These are phyloP conservation scores for Mucuna pruriens DNA, from an alignment of 306 rosid genomes.

Conservation along the genomic window DNA sequence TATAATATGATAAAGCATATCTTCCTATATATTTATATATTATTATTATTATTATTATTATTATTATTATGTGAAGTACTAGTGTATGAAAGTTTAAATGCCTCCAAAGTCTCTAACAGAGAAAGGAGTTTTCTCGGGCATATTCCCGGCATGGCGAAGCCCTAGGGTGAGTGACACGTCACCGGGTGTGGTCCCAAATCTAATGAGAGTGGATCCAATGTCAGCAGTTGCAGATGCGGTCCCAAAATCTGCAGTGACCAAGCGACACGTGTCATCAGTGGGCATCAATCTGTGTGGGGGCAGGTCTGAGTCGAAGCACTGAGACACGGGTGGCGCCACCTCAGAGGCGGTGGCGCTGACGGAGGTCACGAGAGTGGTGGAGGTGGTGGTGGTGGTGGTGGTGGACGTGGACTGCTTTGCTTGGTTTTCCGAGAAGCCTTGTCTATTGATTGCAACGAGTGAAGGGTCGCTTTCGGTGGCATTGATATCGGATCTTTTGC, in stretches of 20 bases:
- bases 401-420: constrained; percentile 41
- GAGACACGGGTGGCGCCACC: constrained; percentile 54
- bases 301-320: constrained; percentile 46
- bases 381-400: constrained; percentile 34
- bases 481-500: constrained; percentile 68
- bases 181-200: constrained; percentile 87
- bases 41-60: background rate
- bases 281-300: constrained; percentile 42
- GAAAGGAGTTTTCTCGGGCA: constrained; percentile 75
- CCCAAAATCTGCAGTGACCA: constrained; percentile 63
- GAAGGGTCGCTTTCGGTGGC: constrained; percentile 76
- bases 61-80: constrained; percentile 9
- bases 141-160: constrained; percentile 92
- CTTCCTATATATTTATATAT: constrained; percentile 32
- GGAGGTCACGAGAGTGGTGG: background rate
- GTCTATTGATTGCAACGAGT: constrained; percentile 61
- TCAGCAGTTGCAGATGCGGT: constrained; percentile 59
- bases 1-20: constrained; percentile 36
- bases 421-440: constrained; percentile 74
- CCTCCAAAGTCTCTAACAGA: constrained; percentile 80
- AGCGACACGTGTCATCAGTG: constrained; percentile 65
- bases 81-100: constrained; percentile 42
- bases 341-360: constrained; percentile 45
- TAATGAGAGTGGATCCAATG: constrained; percentile 71
- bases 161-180: constrained; percentile 99